Percentiles rank a stretch among this genome's conserved stretches.
phyloP scores from a whole-genome alignment of 2,329 filamentous ascomycete species.

The Aspergillus quadricinctus region DNA sequence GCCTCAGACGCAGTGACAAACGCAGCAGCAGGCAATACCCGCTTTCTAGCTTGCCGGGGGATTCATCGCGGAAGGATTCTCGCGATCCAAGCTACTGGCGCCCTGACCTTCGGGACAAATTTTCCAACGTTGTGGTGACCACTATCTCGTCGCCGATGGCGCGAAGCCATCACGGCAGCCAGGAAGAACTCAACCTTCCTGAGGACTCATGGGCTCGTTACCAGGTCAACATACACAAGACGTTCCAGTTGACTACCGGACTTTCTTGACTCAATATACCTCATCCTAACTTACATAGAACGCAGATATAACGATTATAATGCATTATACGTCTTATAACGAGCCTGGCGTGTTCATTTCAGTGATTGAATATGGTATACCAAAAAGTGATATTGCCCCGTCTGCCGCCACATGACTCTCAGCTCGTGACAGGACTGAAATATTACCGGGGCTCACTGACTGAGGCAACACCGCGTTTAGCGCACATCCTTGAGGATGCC shows the following conservation, averaged over 20 bases:
- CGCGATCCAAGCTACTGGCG: not conserved
- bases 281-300: not conserved
- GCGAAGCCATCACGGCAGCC: slow-evolving; percentile 12
- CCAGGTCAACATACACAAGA: not conserved
- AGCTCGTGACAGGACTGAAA: not conserved
- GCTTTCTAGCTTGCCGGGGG: not conserved
- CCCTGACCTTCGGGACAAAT: slow-evolving; percentile 3
- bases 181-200: slow-evolving; percentile 16
- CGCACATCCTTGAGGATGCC: not conserved
- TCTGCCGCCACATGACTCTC: too few relatives aligned
- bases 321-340: not conserved
- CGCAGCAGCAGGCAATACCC: not conserved
- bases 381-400: too few relatives aligned
- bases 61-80: not conserved
- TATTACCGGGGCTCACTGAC: not conserved
- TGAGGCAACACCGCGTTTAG: not conserved
- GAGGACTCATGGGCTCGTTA: not conserved
- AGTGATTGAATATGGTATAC: too few relatives aligned
- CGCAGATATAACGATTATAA: not conserved
- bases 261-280: not conserved
- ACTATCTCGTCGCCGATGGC: slow-evolving; percentile 16
- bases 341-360: too few relatives aligned
- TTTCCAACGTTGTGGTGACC: slow-evolving; percentile 19
- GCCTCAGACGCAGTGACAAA: not conserved
- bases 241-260: not conserved